Base-by-base conservation (phyloP, 2,329 filamentous ascomycete species). In the Aspergillus brasiliensis region DNA sequence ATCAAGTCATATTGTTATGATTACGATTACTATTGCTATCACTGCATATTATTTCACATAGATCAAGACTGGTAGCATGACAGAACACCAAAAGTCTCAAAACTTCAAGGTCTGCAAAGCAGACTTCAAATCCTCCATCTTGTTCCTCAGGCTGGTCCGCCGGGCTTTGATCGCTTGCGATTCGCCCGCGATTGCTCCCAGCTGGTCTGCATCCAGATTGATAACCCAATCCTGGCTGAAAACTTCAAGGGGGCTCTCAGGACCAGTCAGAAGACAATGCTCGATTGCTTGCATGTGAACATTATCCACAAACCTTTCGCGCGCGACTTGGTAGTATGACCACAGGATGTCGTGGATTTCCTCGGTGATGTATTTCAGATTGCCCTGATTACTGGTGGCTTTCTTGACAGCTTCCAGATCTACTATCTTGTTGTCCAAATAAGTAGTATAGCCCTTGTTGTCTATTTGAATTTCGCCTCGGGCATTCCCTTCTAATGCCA, bases 261-360 rank as follows among this genome's bases (percentile, higher is more conserved):
- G 67, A 0, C 82, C 81, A 1, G 73, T 74, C 0, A 89, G 72
- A 0, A 91, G 77, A 60, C 79, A 79, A 66, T 86, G 74, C 46
- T 84, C 81, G 1, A 84, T 75, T 0, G 81, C 84, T 62, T 90
- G 87, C 61, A 82, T 81, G 66, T 80, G 86, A 1, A 91, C 71
- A 3, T 78, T 82, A 64, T 91, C 88, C 1, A 88, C 81, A 59
- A 91, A 89, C 0, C 86, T 82, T 66, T 84, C 84, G 11, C 78
- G 78, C 0, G 86, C 80, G 1, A 89, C 82, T 25, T 83, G 79
- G 75, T 91, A 90, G 71, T 88, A 90, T 2, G 82, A 79, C 23
- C 78, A 67, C 0, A 91, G 76, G 1, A 84, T 82, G 60, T 90
- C 83, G 57, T 88, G 84, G 4, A 90, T 82, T 7, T 86, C 80